Evolutionary conservation across 2,329 filamentous ascomycete genomes (phyloP), one percentile per base, ranked within the genome.

Genomic region (Diaporthe sp.): DNA sequence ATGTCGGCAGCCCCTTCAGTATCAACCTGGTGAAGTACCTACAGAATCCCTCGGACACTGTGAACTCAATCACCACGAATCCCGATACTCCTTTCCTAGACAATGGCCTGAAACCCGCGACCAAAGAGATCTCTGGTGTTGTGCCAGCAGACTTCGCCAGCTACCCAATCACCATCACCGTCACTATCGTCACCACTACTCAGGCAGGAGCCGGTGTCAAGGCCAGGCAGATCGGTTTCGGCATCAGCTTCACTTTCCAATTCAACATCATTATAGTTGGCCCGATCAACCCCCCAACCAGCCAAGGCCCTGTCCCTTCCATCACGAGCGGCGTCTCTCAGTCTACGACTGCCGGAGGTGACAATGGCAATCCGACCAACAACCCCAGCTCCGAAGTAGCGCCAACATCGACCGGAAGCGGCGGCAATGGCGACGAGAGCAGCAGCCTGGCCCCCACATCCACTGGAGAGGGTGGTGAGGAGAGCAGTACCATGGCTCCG

Each of bases 11-110:
- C n/a, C 55, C 69, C 28, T 72, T 64, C 57, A 25, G 22, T 13
- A 72, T 72, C 35, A 28, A 72, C 33, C 69, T 72, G 40, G 45
- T 19, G 0, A 40, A 61, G 17, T 72, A 72, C 28, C 40, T 72
- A 45, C 28, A 15, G 33, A 54, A 22, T 40, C 33, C 57, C n/a
- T 4, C 30, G 2, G 69, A 72, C 33, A 54, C 12, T 33, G 69
- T 61, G 33, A 50, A 50, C 8, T 30, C 57, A 22, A 30, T 72
- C 33, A 10, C 12, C 10, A 72, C 69, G 47, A 42, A 15, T 45
- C 69, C 69, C 12, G 30, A 72, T 35, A 72, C 69, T 5, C 10
- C 57, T 22, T 72, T 72, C 57, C 45, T 72, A 8, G 25, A 64
- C 25, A 30, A 4, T 5, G 69, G 30, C 19, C 45, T 72, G 55